phyloP scores from a whole-genome alignment of 768 basidiomycete genomes.

The Gloeopeniophorella convolvens region DNA sequence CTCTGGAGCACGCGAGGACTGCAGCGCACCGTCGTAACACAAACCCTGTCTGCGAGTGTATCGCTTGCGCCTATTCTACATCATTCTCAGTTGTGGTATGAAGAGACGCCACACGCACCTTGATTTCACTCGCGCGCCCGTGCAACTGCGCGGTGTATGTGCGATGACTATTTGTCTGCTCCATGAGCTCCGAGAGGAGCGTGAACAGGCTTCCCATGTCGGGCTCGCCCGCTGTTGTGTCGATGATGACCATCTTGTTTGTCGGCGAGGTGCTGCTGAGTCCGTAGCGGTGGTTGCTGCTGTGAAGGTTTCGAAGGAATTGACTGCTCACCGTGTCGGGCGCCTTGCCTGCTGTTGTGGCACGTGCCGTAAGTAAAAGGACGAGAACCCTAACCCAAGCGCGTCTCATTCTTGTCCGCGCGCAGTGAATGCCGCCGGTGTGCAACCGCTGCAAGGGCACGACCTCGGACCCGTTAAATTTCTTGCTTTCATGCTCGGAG shows the following conservation, averaged over 20 bases:
- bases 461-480: slow-evolving; percentile 23
- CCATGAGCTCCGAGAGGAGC: slow-evolving; percentile 72
- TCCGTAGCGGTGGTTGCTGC: too few species aligned
- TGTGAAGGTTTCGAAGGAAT: too few species aligned
- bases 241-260: slow-evolving; percentile 55
- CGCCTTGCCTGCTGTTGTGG: neutral
- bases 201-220: slow-evolving; percentile 58
- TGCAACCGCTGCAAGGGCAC: slow-evolving; percentile 19
- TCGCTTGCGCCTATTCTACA: slow-evolving; percentile 62
- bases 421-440: slow-evolving; percentile 26
- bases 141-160: slow-evolving; percentile 66
- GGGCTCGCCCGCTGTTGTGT: slow-evolving; percentile 40
- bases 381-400: slow-evolving; percentile 18
- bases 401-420: too few species aligned
- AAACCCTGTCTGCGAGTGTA: slow-evolving; percentile 88
- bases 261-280: too few species aligned
- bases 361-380: neutral
- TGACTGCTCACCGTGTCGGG: too few species aligned
- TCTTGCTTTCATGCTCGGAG: slow-evolving; percentile 30
- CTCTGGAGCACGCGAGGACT: neutral
- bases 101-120: slow-evolving; percentile 42
- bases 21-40: slow-evolving; percentile 67
- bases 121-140: slow-evolving; percentile 65
- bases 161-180: slow-evolving; percentile 77
- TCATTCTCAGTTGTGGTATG: neutral